Evolutionary conservation across 169 alveolate genomes (phyloP), one percentile per base, ranked within the genome.

Genomic region (Cryptosporidium bovis): DNA sequence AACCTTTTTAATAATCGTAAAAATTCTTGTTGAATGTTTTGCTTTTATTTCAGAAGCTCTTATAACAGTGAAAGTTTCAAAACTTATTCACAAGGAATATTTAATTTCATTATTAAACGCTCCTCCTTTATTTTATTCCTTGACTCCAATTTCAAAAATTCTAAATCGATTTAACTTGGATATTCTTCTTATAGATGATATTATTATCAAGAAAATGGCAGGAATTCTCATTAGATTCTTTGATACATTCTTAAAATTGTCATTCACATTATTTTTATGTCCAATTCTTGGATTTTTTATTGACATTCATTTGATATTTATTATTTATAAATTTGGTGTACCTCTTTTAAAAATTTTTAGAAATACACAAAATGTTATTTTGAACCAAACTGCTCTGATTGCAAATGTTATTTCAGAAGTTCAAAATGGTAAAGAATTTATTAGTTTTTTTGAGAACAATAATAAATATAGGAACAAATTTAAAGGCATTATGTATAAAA

Each of bases 101-200:
- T 48, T 71, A 15, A 34, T 34, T 56, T 56, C 67, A 18, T 18
- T 71, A n/a, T n/a, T 71, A 18, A 71, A 44, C 15, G 84, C 69
- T 24, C 67, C 67, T 20, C 24, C 36, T 13, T 33, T 18, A 16
- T 71, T 71, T 56, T 71, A 55, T 36, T 56, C 67, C n/a, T 71
- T 24, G 5, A 71, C 40, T 3, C 84, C 84, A 7, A 56, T 71
- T 34, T 53, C 71, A 12, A 71, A 33, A 15, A 15, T 71, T 16
- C 18, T 71, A 24, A 71, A 34, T 65, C 62, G 69, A 10, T 71
- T 71, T 56, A 71, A 71, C 34, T 33, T 71, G 34, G 84, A 71
- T 44, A 7, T 71, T 6, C 58, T 71, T 15, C 34, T 34, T 16
- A 16, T 71, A 16, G 84, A 71, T 34, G 69, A 71, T 18, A 34